A percentile compares a stretch with the other conserved stretches of the same genome.
Evolutionary conservation across 73 alveolate species (phyloP).

Genomic region (Paramecium pentaurelia): DNA sequence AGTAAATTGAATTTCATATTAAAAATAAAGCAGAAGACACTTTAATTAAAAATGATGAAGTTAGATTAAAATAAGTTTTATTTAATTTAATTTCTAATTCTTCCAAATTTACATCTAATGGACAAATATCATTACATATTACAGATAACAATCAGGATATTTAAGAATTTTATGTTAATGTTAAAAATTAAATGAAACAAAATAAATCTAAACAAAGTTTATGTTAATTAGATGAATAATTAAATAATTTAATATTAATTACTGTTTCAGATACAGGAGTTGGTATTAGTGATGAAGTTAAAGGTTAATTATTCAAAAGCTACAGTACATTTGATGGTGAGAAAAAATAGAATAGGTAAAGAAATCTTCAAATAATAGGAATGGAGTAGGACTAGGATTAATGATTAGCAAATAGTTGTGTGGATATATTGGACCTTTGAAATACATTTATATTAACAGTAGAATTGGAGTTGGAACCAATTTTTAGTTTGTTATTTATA

Average conservation of each 20-base stretch:
- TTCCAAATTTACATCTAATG: background rate
- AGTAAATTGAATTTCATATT: background rate
- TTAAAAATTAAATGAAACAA: background rate
- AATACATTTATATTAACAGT: background rate
- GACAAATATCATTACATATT: background rate
- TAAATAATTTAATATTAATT: background rate
- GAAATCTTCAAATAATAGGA: background rate
- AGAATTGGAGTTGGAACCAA: background rate
- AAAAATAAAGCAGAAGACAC: background rate
- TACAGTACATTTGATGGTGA: constrained; percentile 32
- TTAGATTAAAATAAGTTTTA: background rate
- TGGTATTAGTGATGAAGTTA: background rate
- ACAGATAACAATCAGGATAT: background rate
- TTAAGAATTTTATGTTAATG: background rate
- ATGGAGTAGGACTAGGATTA: constrained; percentile 50
- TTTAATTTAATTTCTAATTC: constrained; percentile 14
- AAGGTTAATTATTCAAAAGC: background rate
- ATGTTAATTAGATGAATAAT: background rate
- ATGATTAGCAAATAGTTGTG: constrained; percentile 6
- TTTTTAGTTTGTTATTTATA: constrained; percentile 2
- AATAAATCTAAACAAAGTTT: background rate
- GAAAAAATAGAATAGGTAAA: constrained; percentile 15
- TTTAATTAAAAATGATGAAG: background rate
- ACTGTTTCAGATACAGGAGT: constrained; percentile 19
- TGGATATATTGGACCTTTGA: constrained; percentile 23